phyloP scores from a whole-genome alignment of 1,284 basidiomycete species.

The Ceratobasidium papillatum region DNA sequence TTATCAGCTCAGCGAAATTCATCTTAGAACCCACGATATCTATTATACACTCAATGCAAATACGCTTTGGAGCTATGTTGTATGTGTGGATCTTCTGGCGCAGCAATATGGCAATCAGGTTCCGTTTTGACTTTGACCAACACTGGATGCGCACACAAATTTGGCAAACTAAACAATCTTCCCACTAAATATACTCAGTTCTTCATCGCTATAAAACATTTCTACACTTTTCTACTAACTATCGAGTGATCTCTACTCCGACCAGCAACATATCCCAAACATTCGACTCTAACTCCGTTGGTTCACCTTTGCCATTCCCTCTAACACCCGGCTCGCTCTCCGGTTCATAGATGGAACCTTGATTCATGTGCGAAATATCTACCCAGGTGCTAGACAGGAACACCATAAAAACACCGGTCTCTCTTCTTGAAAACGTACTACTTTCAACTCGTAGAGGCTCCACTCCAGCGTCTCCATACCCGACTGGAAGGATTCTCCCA shows the following conservation, averaged over 20 bases:
- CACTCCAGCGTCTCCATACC: not conserved
- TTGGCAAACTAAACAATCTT: too few relatives aligned
- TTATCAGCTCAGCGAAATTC: too few relatives aligned
- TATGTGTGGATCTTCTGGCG: too few relatives aligned
- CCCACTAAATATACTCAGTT: too few relatives aligned
- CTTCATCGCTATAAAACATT: too few relatives aligned
- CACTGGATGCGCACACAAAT: too few relatives aligned
- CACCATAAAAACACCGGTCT: conserved; percentile 13
- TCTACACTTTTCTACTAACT: too few relatives aligned
- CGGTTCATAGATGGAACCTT: not conserved
- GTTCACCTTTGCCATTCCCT: not conserved
- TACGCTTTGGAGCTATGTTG: too few relatives aligned
- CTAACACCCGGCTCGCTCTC: not conserved
- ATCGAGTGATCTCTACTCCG: not conserved
- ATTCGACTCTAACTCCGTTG: not conserved
- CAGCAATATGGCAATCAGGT: too few relatives aligned
- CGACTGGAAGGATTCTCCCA: not conserved
- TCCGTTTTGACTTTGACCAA: too few relatives aligned
- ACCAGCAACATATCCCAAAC: not conserved
- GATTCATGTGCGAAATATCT: conserved; percentile 11
- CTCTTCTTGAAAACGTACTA: not conserved
- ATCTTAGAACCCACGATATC: too few relatives aligned
- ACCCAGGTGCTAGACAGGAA: conserved; percentile 17
- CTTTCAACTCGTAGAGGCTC: conserved; percentile 3
- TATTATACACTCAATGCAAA: too few relatives aligned